These are phyloP conservation scores for Solanum peruvianum DNA, from an alignment of 257 asterid species.

Conservation along the genomic window DNA sequence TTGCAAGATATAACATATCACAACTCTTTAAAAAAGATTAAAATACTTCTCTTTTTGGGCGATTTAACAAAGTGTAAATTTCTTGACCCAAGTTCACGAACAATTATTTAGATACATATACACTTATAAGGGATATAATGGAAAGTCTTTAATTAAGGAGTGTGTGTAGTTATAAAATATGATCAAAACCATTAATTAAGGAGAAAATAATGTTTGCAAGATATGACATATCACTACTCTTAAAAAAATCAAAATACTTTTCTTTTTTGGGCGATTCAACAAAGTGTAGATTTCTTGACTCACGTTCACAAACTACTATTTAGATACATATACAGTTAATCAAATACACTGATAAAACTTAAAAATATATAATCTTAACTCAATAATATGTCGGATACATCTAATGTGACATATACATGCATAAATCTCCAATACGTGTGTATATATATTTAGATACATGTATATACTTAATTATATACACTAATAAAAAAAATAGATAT, in stretches of 20 bases:
- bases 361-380: too few relatives aligned
- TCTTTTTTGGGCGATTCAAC: too few relatives aligned
- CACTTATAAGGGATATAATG: too few relatives aligned
- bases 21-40: too few relatives aligned
- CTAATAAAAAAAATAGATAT: too few relatives aligned
- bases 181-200: neutral
- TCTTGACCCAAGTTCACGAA: neutral
- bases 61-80: neutral
- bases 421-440: neutral
- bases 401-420: neutral
- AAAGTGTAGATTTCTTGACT: too few relatives aligned
- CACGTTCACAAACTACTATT: too few relatives aligned
- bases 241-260: neutral
- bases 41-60: neutral
- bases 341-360: too few relatives aligned
- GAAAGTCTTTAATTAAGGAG: neutral
- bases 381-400: neutral
- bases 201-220: neutral
- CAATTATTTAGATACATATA: neutral
- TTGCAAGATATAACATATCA: neutral
- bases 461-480: too few relatives aligned
- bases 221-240: neutral
- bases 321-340: too few relatives aligned
- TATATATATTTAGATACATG: too few relatives aligned
- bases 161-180: too few relatives aligned